Evolutionary conservation across 2,329 filamentous ascomycete genomes (phyloP), one percentile per base, ranked within the genome.

Genomic region (Alternaria postmessia): DNA sequence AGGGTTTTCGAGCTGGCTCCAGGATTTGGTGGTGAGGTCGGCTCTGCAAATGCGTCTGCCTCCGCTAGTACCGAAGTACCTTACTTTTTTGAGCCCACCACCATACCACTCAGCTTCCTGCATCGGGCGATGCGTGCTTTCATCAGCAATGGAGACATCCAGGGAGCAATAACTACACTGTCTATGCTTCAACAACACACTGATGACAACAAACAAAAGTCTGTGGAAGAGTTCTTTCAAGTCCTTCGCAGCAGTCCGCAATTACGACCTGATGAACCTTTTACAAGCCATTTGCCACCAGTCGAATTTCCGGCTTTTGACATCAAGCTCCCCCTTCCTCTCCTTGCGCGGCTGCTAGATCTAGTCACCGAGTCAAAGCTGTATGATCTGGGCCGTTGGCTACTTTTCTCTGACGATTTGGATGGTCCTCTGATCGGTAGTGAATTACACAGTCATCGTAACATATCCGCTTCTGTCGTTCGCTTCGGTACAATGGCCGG

Each of bases 391-490:
- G 86, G 83, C 4, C 78, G 81, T 32, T 87, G 83, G 82, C 74
- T 89, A 12, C 74, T 88, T 1, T 81, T 82, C 55, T 82, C 81
- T 0, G 67, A 80, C 9, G 85, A 86, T 63, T 64, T 85, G 14
- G 85, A 87, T 64, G 85, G 84, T 0, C 84, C 85, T n/a, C 61
- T 84, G 3, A 85, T 88, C 24, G 74, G 80, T 22, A 65, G 70
- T 12, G 68, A 70, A 20, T 63, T 81, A 26, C 87, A 86, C 64
- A 69, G 68, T 3, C 75, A 86, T 61, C 80, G 80, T 30, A 75
- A 76, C 48, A 75, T 89, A 24, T 80, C 83, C 3, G 82, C 86
- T 12, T 81, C 85, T 1, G 75, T 89, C 28, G 78, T 87, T 34
- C 81, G 83, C 18, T 88, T 86, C 65, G 86, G 85, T 7, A 77